Evolutionary conservation across 2,329 filamentous ascomycete genomes (phyloP), one percentile per base, ranked within the genome.

Genomic region (Penicillium polonicum): DNA sequence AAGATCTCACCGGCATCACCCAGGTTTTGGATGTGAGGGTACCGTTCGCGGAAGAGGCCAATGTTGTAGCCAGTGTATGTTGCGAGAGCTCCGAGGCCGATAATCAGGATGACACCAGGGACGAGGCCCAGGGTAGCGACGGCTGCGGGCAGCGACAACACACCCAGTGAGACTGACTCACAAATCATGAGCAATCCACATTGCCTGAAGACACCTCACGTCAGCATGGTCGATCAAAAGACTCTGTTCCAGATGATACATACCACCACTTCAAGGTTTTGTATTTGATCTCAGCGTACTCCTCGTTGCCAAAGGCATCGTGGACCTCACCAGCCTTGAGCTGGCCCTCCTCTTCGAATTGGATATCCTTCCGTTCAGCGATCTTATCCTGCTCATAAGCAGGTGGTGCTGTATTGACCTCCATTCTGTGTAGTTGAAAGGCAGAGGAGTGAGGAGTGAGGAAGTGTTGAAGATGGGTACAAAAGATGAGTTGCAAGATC

Each of bases 1-100:
- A 90, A 79, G 58, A 89, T 78, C 46, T 81, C 76, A 1, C 86
- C 87, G 10, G 85, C 87, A 65, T 91, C 88, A 25, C 85, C 85
- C 62, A 89, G 88, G 69, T 85, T 86, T 51, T 84, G 81, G 42
- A 89, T 81, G 33, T 84, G 74, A 2, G 87, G 86, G 65, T 83
- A 80, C 19, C 73, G 73, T 45, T 82, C 69, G 59, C 83, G 83
- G 73, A 86, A 85, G 62, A 84, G 79, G 35, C 82, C 84, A 39
- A 87, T 80, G 9, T 86, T 79, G 65, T 81, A 84, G 44, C 84
- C 83, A 4, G 83, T 85, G 68, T 85, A 86, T 9, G 79, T 82
- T 12, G 84, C 79, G 12, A 86, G 71, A 39, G 83, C 56, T 43
- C 84, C 83, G 9, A 86, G 72, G 17, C 77, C 70, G 52, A 85